phyloP scores from a whole-genome alignment of 2,329 filamentous ascomycete species.

The Calonectria crousiana region DNA sequence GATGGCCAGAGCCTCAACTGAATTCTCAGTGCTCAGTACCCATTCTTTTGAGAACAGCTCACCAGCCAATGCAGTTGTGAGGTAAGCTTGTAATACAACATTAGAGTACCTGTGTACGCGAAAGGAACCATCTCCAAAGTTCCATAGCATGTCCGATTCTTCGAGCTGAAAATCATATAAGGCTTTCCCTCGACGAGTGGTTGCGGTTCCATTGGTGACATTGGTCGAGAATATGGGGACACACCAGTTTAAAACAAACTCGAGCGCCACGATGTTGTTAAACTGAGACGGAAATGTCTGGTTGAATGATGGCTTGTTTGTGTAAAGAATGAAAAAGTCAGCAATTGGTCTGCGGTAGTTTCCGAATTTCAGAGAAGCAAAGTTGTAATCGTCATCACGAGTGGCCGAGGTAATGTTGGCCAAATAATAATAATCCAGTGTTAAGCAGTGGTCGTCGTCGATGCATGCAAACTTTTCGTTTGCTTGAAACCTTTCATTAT shows the following conservation, averaged over 20 bases:
- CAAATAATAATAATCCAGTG: not conserved
- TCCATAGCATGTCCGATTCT: not conserved
- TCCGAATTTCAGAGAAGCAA: not conserved
- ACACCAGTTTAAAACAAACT: not conserved
- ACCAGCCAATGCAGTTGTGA: not conserved
- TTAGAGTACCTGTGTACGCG: not conserved
- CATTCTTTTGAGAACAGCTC: not conserved
- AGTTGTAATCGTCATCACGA: not conserved
- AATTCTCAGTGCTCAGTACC: not conserved
- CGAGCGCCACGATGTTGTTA: not conserved
- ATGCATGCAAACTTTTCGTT: not conserved
- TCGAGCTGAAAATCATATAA: not conserved
- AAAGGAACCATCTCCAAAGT: not conserved
- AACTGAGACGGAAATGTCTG: not conserved
- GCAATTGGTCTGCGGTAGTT: not conserved
- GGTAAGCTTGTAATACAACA: not conserved
- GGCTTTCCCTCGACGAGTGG: not conserved
- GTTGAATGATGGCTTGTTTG: not conserved
- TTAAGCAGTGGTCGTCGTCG: not conserved
- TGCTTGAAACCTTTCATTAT: too few relatives aligned
- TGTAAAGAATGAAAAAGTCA: not conserved
- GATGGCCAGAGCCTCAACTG: not conserved
- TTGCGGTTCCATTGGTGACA: not conserved
- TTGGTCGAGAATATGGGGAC: not conserved
- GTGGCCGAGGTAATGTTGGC: not conserved